Conservation (phyloP, 345 rosid genomes). For the Turritis glabra region DNA sequence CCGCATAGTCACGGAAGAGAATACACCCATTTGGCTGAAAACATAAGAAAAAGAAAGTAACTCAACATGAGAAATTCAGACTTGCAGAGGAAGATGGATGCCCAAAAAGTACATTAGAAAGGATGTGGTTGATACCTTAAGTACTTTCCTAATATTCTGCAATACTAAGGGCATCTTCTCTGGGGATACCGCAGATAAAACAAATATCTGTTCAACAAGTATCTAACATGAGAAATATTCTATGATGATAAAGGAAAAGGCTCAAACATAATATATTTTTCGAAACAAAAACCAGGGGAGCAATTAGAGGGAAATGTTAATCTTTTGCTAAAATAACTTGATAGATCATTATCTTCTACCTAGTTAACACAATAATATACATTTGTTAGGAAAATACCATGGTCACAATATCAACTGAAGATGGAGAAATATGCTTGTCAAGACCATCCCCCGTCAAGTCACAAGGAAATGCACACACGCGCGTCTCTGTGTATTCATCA, state of each 20-base stretch:
- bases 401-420: constrained; percentile 84
- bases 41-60: constrained; percentile 7
- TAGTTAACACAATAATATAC: neutral
- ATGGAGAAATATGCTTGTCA: constrained; percentile 65
- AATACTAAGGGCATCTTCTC: constrained; percentile 84
- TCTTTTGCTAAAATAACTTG: neutral
- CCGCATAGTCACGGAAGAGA: constrained; percentile 87
- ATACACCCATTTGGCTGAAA: constrained; percentile 75
- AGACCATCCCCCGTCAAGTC: constrained; percentile 81
- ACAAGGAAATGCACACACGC: constrained; percentile 64
- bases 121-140: constrained; percentile 54
- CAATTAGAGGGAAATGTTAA: neutral
- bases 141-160: constrained; percentile 69
- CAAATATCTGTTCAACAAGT: constrained; percentile 84
- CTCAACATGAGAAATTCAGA: neutral
- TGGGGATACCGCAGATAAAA: constrained; percentile 91
- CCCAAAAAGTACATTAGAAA: neutral
- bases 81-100: neutral
- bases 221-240: constrained; percentile 23
- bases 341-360: neutral
- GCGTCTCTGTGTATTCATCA: constrained; percentile 66
- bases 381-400: constrained; percentile 58
- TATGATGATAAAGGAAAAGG: neutral
- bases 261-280: neutral
- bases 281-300: neutral